These are phyloP conservation scores for Colletotrichum falcatum DNA, from an alignment of 2,329 filamentous ascomycete genomes.

Conservation along the genomic window DNA sequence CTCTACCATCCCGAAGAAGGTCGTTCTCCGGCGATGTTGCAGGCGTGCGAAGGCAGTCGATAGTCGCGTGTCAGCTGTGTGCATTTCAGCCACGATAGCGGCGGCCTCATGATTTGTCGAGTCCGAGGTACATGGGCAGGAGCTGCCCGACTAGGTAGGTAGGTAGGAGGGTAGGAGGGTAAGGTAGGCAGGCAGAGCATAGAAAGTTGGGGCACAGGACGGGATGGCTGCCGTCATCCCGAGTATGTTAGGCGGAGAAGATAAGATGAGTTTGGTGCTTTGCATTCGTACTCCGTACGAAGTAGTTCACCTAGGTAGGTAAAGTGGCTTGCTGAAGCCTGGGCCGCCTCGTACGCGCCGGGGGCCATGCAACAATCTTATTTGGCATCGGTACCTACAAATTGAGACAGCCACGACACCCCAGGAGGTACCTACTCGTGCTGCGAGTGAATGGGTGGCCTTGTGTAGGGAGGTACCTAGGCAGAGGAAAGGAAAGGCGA, in stretches of 20 bases:
- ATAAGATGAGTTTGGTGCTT: slow-evolving; percentile 21
- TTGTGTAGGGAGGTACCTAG: no score
- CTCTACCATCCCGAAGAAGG: neutral
- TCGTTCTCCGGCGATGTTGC: slow-evolving; percentile 5
- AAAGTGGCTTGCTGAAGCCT: slow-evolving; percentile 35
- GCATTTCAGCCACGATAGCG: neutral
- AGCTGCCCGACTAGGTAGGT: neutral
- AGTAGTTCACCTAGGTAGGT: no score
- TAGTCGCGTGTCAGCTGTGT: neutral
- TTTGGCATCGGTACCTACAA: neutral
- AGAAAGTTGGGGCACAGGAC: neutral
- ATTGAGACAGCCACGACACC: no score
- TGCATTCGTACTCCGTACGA: no score
- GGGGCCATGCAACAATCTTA: neutral
- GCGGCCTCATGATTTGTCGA: slow-evolving; percentile 5
- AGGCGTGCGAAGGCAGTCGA: neutral
- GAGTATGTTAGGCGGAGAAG: slow-evolving; percentile 2
- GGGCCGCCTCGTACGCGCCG: slow-evolving; percentile 10
- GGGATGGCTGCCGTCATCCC: neutral
- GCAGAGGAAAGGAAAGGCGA: no score
- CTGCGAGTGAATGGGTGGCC: no score
- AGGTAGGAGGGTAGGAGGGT: no score
- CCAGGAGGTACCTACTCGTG: no score
- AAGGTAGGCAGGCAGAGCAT: no score
- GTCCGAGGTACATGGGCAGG: slow-evolving; percentile 3